Conservation (phyloP, 75 land plant species). For the Selaginella moellendorffii region DNA sequence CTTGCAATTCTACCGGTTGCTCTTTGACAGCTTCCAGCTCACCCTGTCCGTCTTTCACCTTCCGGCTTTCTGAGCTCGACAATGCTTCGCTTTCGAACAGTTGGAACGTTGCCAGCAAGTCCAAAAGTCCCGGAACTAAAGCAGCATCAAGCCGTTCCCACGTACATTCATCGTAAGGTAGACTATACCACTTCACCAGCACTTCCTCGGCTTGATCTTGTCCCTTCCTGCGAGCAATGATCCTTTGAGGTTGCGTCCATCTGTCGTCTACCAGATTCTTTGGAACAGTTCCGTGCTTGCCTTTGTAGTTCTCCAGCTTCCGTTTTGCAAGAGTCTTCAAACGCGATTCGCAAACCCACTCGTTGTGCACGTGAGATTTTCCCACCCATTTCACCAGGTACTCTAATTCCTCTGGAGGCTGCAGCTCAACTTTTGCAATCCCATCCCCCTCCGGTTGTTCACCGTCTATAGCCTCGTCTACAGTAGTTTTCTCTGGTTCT, state of each 20-base stretch:
- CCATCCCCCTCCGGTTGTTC: constrained; percentile 2
- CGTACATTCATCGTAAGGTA: constrained; percentile 92
- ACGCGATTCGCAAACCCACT: constrained; percentile 63
- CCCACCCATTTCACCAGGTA: constrained; percentile 95
- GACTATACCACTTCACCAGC: constrained; percentile 80
- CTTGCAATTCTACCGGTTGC: constrained; percentile 76
- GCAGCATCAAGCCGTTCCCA: constrained; percentile 77
- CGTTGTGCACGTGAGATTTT: constrained; percentile 76
- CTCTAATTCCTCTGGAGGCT: constrained; percentile 22
- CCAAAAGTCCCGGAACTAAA: constrained; percentile 28
- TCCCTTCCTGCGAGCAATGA: constrained; percentile 36
- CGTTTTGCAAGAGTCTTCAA: constrained; percentile 65
- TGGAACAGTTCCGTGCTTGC: constrained; percentile 59
- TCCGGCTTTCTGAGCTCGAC: constrained; percentile 16
- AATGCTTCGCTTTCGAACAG: constrained; percentile 41
- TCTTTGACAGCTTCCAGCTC: constrained; percentile 49
- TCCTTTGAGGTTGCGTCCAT: constrained; percentile 70
- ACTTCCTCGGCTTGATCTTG: constrained; percentile 38
- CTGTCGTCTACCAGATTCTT: constrained; percentile 57
- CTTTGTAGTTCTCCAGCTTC: constrained; percentile 77
- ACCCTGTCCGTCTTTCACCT: constrained; percentile 12
- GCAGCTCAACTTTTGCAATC: constrained; percentile 6
- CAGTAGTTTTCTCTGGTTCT: not conserved
- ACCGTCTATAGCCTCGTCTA: constrained; percentile 2
- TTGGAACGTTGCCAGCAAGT: constrained; percentile 40